phyloP scores from a whole-genome alignment of 2,329 filamentous ascomycete species.

The Neoascochyta sp. region DNA sequence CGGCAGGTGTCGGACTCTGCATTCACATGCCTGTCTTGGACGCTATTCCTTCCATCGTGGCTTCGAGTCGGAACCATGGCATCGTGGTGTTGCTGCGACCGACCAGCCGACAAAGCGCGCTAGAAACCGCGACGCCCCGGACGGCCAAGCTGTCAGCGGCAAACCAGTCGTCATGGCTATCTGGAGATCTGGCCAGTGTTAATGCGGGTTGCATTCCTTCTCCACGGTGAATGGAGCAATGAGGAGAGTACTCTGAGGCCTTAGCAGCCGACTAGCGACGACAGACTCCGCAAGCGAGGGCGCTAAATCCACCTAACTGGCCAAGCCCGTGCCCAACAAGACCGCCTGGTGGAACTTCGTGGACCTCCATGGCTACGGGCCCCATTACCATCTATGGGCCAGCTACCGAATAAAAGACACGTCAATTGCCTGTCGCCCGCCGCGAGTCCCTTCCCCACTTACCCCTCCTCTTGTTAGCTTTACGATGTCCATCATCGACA shows the following conservation, averaged over 20 bases:
- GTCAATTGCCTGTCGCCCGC: constrained; percentile 15
- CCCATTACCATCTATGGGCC: background rate
- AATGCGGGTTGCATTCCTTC: constrained; percentile 3
- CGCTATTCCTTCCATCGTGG: too few relatives aligned
- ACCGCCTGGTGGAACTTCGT: too few relatives aligned
- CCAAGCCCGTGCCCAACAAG: constrained; percentile 7
- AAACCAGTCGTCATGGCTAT: constrained; percentile 5
- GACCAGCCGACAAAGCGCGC: constrained; percentile 14
- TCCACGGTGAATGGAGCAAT: constrained; percentile 14
- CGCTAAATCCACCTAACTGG: constrained; percentile 9
- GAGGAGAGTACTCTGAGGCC: constrained; percentile 11
- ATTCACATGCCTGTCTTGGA: too few relatives aligned
- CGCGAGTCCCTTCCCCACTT: constrained; percentile 3
- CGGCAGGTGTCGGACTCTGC: too few relatives aligned
- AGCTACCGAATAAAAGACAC: constrained; percentile 18
- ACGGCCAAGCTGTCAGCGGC: constrained; percentile 15
- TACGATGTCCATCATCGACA: constrained; percentile 65
- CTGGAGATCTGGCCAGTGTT: constrained; percentile 11
- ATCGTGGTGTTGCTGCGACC: constrained; percentile 7
- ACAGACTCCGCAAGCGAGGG: constrained; percentile 10
- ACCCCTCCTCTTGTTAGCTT: constrained; percentile 6
- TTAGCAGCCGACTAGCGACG: constrained; percentile 8
- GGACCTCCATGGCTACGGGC: too few relatives aligned
- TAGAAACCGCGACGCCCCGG: constrained; percentile 15
- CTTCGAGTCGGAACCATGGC: too few relatives aligned